Evolutionary conservation across 2,329 filamentous ascomycete genomes (phyloP).

Genomic region (Apiospora hydei): DNA sequence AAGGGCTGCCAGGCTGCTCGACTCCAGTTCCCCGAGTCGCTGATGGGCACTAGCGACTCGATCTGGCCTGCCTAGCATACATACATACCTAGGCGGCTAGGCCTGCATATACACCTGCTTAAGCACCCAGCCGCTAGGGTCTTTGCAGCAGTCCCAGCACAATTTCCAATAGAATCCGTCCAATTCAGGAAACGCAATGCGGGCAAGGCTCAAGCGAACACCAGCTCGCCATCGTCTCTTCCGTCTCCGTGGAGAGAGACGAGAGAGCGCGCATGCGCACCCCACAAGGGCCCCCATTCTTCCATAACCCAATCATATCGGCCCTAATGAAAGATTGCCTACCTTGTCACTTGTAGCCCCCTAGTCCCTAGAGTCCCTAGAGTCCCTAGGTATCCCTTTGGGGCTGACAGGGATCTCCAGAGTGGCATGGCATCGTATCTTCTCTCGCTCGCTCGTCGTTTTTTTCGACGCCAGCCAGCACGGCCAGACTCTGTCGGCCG

Average conservation of each 20-base stretch:
- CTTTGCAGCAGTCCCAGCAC: constrained; percentile 7
- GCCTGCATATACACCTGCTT: constrained; percentile 2
- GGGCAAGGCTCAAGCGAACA: constrained; percentile 17
- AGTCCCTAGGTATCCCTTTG: too few species aligned
- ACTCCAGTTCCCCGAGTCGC: constrained; percentile 16
- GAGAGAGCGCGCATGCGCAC: not conserved
- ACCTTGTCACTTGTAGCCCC: too few species aligned
- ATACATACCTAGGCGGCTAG: constrained; percentile 8
- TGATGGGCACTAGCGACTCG: constrained; percentile 19
- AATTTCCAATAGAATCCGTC: constrained; percentile 15
- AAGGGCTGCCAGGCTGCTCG: not conserved
- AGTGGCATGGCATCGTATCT: not conserved
- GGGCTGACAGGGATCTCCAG: constrained; percentile 5
- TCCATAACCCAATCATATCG: constrained; percentile 14
- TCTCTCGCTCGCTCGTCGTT: not conserved
- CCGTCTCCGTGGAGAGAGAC: constrained; percentile 13
- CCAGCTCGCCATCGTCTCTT: constrained; percentile 12
- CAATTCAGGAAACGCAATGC: constrained; percentile 15
- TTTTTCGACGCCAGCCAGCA: constrained; percentile 16
- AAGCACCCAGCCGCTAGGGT: constrained; percentile 2
- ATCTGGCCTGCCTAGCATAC: constrained; percentile 15
- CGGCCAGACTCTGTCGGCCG: constrained; percentile 15
- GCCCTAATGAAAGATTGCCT: constrained; percentile 9
- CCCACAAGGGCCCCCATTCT: constrained; percentile 19
- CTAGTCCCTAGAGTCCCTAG: too few species aligned